These are phyloP conservation scores for Pezicula rhizophila DNA, from an alignment of 2,329 filamentous ascomycete genomes.

Conservation along the genomic window DNA sequence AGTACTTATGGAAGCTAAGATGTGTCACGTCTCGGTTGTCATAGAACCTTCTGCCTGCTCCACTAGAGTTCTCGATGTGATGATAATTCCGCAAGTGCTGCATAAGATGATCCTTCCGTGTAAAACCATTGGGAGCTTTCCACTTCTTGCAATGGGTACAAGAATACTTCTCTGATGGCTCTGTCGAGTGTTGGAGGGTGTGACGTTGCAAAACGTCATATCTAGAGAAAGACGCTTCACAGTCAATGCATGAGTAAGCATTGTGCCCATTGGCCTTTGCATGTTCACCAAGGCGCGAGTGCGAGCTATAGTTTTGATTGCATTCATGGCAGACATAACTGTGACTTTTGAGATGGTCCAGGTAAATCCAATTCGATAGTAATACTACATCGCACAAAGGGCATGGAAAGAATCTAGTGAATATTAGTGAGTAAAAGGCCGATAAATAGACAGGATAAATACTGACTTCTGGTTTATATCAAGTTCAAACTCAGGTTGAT, in stretches of 20 bases:
- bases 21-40: no score
- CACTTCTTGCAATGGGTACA: slow-evolving; percentile 27
- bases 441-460: no score
- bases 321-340: background rate
- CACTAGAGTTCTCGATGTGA: slow-evolving; percentile 16
- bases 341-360: no score
- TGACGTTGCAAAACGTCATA: slow-evolving; percentile 20
- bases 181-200: slow-evolving; percentile 1
- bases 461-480: no score
- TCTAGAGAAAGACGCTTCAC: slow-evolving; percentile 18
- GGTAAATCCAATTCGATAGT: no score
- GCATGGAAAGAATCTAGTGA: no score
- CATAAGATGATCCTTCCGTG: slow-evolving; percentile 28
- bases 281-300: background rate
- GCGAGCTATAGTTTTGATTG: background rate
- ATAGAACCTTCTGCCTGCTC: background rate
- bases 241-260: slow-evolving; percentile 4
- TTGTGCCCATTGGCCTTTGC: background rate
- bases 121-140: slow-evolving; percentile 25
- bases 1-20: background rate
- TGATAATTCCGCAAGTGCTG: slow-evolving; percentile 30
- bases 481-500: no score
- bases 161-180: slow-evolving; percentile 10
- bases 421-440: no score
- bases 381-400: no score